Evolutionary conservation across 2,329 filamentous ascomycete species (phyloP), one percentile per base, ranked within the genome.

Genomic region (Periconia macrospinosa): DNA sequence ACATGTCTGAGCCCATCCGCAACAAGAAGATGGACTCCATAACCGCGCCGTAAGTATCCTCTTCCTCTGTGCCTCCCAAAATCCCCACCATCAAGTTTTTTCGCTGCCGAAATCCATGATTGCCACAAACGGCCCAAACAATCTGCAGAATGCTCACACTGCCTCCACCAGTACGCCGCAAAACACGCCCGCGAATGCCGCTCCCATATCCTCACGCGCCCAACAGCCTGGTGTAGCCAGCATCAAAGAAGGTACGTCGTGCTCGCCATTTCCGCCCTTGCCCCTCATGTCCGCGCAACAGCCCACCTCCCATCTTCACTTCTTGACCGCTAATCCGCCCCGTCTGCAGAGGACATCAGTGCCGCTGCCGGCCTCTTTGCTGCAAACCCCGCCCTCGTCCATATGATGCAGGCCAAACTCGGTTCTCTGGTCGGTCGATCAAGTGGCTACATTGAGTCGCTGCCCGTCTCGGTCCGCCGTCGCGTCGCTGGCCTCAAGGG

Each of bases 361-460:
- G 83, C 91, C 53, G 92, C 93, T 58, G 92, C 92, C 56, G 93
- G 90, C 58, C 87, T 99, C 73, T 96, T 99, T 73, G 93, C 94
- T 65, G 88, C 94, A 76, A 96, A 99, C 81, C 94, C 95, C 55
- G 88, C 89, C 68, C 86, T 99, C 62, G 90, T 97, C 58, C 90
- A 91, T 64, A 94, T 99, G 91, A 97, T 99, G 76, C 92, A 99
- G 81, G 92, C 92, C 69, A 94, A 94, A 76, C 89, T 99, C 66
- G 91, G 92, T 62, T 88, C 88, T 62, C 89, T 99, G 56, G 91
- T 99, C 69, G 94, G 94, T 70, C 88, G 90, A 65, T 96, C 95
- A 49, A 99, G 94, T 52, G 94, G 94, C 69, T 99, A 99, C 79
- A 91, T 99, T 76, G 94, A 99, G 83, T 96, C 91, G 20, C 88